Evolutionary conservation across 116 monocot genomes (phyloP).

Genomic region (Papilionanthe hybrid): DNA sequence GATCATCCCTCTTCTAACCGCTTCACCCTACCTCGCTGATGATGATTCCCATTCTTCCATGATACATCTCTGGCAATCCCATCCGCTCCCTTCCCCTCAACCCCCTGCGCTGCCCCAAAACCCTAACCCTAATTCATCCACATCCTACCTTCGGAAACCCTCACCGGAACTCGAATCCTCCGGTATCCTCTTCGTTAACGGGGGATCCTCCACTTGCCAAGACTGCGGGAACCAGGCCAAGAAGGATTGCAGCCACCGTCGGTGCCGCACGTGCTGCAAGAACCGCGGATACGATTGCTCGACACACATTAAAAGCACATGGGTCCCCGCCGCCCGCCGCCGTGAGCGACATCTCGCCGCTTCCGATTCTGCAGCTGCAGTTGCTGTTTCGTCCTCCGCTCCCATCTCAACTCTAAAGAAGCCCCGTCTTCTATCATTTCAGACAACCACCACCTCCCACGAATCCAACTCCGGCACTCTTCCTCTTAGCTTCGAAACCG

Average conservation of each 20-base stretch:
- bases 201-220: slow-evolving; percentile 50
- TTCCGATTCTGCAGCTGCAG: slow-evolving; percentile 16
- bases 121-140: slow-evolving; percentile 23
- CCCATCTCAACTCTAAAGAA: slow-evolving; percentile 58
- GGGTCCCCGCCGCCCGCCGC: slow-evolving; percentile 91
- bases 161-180: slow-evolving; percentile 25
- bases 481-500: slow-evolving; percentile 73
- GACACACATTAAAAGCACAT: slow-evolving; percentile 32
- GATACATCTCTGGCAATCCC: slow-evolving; percentile 55
- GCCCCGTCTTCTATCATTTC: slow-evolving; percentile 52
- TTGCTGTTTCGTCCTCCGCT: slow-evolving; percentile 27
- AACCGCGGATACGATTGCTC: slow-evolving; percentile 75
- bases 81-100: slow-evolving; percentile 6
- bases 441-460: slow-evolving; percentile 56
- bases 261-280: slow-evolving; percentile 96
- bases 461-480: slow-evolving; percentile 66
- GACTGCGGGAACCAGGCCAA: slow-evolving; percentile 37
- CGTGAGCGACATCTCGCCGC: slow-evolving; percentile 55
- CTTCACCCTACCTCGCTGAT: slow-evolving; percentile 28
- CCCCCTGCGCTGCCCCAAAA: slow-evolving; percentile 15
- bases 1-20: slow-evolving; percentile 53
- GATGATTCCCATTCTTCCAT: slow-evolving; percentile 21
- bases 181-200: slow-evolving; percentile 13
- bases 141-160: too few relatives aligned
- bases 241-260: slow-evolving; percentile 77